phyloP scores from a whole-genome alignment of 805 yeast genomes.

The Schwanniomyces occidentalis region DNA sequence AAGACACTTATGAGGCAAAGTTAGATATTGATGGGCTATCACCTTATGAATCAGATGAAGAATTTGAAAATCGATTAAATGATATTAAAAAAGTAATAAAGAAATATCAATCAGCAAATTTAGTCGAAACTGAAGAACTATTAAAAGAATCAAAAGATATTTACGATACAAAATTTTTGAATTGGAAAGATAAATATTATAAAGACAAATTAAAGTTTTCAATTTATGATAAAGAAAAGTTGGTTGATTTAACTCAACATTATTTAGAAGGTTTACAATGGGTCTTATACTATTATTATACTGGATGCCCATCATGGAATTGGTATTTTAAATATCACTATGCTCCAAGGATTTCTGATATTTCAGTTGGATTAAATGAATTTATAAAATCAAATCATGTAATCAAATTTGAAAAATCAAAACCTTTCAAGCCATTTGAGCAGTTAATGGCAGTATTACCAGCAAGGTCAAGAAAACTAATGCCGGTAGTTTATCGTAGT shows the following conservation, averaged over 20 bases:
- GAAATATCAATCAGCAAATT: slow-evolving; percentile 62
- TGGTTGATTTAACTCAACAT: slow-evolving; percentile 68
- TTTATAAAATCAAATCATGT: slow-evolving; percentile 30
- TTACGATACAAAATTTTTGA: slow-evolving; percentile 70
- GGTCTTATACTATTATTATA: slow-evolving; percentile 90
- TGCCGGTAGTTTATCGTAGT: slow-evolving; percentile 75
- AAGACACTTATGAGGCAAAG: slow-evolving; percentile 56
- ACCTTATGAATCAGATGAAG: slow-evolving; percentile 67
- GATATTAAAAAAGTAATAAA: slow-evolving; percentile 57
- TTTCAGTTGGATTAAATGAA: slow-evolving; percentile 67
- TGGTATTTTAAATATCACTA: slow-evolving; percentile 92
- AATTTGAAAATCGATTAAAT: slow-evolving; percentile 51
- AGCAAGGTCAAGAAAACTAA: slow-evolving; percentile 77
- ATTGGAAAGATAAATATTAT: slow-evolving; percentile 88
- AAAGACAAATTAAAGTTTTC: slow-evolving; percentile 74
- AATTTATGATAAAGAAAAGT: slow-evolving; percentile 55
- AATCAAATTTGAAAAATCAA: slow-evolving; percentile 59
- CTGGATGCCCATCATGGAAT: slow-evolving; percentile 92
- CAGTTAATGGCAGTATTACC: slow-evolving; percentile 98
- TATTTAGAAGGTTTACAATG: slow-evolving; percentile 95
- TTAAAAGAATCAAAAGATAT: slow-evolving; percentile 52
- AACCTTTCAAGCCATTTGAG: slow-evolving; percentile 89
- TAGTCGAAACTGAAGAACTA: slow-evolving; percentile 59
- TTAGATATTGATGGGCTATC: slow-evolving; percentile 75
- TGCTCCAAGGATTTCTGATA: slow-evolving; percentile 91